Conservation (phyloP, 495 filamentous ascomycete species). For the Glonium stellatum region DNA sequence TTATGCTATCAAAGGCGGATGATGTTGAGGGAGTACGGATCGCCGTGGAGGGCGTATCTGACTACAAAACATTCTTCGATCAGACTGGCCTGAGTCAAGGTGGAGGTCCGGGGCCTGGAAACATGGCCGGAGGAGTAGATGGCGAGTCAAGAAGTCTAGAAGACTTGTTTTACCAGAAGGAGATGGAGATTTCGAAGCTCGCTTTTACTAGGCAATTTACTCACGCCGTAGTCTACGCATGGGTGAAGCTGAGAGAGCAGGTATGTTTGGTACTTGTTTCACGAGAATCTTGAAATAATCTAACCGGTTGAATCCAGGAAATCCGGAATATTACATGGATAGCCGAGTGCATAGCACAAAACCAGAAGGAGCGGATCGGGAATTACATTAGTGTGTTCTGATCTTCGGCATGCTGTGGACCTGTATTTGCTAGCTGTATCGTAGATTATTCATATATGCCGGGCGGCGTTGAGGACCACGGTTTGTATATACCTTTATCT, state of each 20-base stretch:
- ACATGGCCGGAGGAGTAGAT: conserved; percentile 67
- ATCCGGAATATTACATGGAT: conserved; percentile 99
- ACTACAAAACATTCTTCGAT: conserved; percentile 94
- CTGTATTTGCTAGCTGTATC: background rate
- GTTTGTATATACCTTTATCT: conserved; percentile 1
- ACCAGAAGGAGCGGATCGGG: conserved; percentile 96
- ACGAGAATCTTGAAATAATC: background rate
- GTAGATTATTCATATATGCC: background rate
- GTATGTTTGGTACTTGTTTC: conserved; percentile 46
- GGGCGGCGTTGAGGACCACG: background rate
- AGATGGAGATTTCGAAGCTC: conserved; percentile 94
- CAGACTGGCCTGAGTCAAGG: conserved; percentile 78
- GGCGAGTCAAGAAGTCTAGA: conserved; percentile 7
- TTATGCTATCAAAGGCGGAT: conserved; percentile 92
- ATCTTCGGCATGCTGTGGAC: background rate
- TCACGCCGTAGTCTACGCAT: conserved; percentile 89
- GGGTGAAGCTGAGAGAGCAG: conserved; percentile 97
- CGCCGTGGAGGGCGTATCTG: conserved; percentile 81
- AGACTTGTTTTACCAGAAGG: conserved; percentile 82
- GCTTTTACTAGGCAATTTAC: conserved; percentile 97
- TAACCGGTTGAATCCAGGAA: conserved; percentile 54
- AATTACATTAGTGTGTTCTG: conserved; percentile 98
- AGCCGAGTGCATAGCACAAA: conserved; percentile 97
- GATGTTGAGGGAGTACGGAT: conserved; percentile 89
- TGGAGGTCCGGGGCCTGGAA: conserved; percentile 58